A percentile compares a stretch with the other conserved stretches of the same genome.
Conservation (phyloP, 2,329 filamentous ascomycete genomes). For the Exophiala mesophila region DNA sequence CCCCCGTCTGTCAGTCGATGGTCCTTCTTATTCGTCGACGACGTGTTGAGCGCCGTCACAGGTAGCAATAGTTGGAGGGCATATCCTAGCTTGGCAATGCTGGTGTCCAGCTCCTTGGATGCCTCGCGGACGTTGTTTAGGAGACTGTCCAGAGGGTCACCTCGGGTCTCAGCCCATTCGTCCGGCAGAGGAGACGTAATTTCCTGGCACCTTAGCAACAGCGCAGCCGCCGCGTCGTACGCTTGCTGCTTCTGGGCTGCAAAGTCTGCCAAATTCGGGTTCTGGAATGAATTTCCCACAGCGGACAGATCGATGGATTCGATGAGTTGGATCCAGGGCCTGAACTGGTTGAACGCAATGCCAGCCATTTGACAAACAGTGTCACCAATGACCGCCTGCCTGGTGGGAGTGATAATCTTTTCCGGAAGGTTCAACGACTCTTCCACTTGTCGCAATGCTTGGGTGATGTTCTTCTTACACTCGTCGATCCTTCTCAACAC, state of each 20-base stretch:
- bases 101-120: conserved; percentile 75
- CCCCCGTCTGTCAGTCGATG: conserved; percentile 28
- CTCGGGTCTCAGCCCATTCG: conserved; percentile 91
- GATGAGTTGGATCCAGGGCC: conserved; percentile 81
- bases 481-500: conserved; percentile 81
- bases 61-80: conserved; percentile 74
- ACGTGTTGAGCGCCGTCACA: conserved; percentile 64
- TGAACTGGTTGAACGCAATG: conserved; percentile 81
- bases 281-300: conserved; percentile 72
- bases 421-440: conserved; percentile 73
- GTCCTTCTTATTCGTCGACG: conserved; percentile 50
- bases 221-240: conserved; percentile 88
- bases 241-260: conserved; percentile 85
- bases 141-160: conserved; percentile 81
- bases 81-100: conserved; percentile 80
- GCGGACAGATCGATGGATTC: conserved; percentile 87
- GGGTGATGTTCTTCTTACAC: conserved; percentile 76
- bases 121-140: conserved; percentile 74
- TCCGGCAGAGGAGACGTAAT: conserved; percentile 88
- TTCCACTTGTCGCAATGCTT: conserved; percentile 79
- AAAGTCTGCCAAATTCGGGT: conserved; percentile 81
- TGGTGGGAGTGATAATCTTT: conserved; percentile 72
- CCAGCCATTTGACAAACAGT: conserved; percentile 72
- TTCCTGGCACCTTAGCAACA: conserved; percentile 80
- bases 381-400: conserved; percentile 76